Evolutionary conservation across 2,329 filamentous ascomycete species (phyloP), one percentile per base, ranked within the genome.

Genomic region (Phialemoniopsis sp.): DNA sequence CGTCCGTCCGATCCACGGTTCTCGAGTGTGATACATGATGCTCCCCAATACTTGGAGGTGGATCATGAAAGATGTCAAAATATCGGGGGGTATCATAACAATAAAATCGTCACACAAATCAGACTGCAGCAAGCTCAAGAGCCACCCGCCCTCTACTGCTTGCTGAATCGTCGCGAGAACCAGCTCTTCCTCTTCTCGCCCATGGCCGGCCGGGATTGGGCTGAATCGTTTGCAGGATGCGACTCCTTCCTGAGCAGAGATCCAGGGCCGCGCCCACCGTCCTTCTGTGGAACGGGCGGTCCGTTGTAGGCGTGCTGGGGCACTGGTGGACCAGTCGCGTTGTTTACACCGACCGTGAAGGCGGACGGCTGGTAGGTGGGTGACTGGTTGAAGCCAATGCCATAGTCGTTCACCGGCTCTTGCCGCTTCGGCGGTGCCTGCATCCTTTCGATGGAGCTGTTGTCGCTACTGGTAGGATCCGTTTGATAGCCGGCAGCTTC

Each of bases 101-200:
- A 36, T 15, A 36, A 46, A 46, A 30, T 30, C 29, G 29, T 34
- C 34, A 37, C 14, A 26, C n/a, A 16, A 42, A 51, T 43, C 42
- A 46, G 48, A 45, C 40, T 44, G 38, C 41, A 47, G 21, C 10
- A n/a, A n/a, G n/a, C 10, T 26, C 6, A 26, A 26, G 21, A 10
- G 21, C 10, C 21, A 26, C 6, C 10, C 10, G 10, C 21, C 21
- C 21, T 26, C 21, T 26, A 26, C 21, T 64, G 63, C 57, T 73
- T 89, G 72, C 85, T 93, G 62, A 95, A 93, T 40, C 82, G 76
- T 52, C 82, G 80, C 56, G 86, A 80, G 54, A 97, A 82, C 89
- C 90, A 95, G 58, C 89, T 93, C 74, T 89, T 90, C 48, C 87
- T 76, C 73, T 95, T 95, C 44, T 89, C 85, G 12, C 57, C 56